Evolutionary conservation across 1,139 yeast genomes (phyloP).

Genomic region (Scheffersomyces stambukii): DNA sequence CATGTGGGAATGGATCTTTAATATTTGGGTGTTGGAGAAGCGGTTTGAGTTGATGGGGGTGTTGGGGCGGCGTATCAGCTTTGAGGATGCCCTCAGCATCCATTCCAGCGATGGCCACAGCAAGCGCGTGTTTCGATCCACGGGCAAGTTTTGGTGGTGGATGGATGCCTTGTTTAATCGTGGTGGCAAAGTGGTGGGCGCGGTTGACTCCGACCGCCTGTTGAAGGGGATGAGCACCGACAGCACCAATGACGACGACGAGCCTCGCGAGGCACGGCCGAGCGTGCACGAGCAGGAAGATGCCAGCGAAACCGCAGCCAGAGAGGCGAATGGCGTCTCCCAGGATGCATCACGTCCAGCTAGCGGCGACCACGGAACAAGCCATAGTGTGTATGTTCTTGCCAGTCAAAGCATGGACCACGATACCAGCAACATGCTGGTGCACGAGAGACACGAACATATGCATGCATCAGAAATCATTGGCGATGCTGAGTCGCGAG

Average conservation of each 20-base stretch:
- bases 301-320: background rate
- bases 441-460: background rate
- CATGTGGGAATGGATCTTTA: conserved; percentile 52
- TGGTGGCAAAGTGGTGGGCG: background rate
- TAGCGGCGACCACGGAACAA: too few species aligned
- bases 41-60: conserved; percentile 43
- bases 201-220: background rate
- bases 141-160: background rate
- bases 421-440: background rate
- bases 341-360: too few species aligned
- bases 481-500: too few species aligned
- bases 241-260: background rate
- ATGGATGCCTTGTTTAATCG: background rate
- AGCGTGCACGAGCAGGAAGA: background rate
- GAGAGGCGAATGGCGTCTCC: too few species aligned
- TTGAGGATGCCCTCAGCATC: conserved; percentile 28
- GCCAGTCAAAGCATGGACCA: background rate
- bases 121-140: background rate
- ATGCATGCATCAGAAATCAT: background rate
- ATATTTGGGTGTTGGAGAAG: conserved; percentile 39
- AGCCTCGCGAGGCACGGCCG: background rate
- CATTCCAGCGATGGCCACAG: conserved; percentile 1
- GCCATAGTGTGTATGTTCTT: too few species aligned
- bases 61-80: conserved; percentile 43
- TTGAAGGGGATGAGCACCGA: background rate